Evolutionary conservation across 2,329 filamentous ascomycete species (phyloP).

Genomic region (Arthrobotrys megalospora): DNA sequence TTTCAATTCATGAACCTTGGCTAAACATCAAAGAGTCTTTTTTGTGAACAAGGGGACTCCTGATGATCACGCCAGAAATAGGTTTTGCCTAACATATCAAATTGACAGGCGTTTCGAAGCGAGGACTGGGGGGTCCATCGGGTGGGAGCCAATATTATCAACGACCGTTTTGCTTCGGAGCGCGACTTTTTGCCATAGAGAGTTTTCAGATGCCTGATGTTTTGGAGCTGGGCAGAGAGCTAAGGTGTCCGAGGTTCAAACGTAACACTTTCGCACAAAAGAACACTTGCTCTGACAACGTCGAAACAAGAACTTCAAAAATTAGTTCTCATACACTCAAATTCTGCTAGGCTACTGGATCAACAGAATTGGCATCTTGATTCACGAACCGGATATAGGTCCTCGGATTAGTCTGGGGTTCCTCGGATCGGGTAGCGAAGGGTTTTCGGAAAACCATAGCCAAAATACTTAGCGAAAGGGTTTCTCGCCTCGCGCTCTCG

Average conservation of each 20-base stretch:
- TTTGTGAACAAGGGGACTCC: constrained; percentile 5
- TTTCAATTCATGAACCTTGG: constrained; percentile 38
- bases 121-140: constrained; percentile 24
- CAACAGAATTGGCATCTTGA: constrained; percentile 24
- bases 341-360: background rate
- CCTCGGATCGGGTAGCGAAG: constrained; percentile 20
- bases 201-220: constrained; percentile 11
- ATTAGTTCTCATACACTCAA: background rate
- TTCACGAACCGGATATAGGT: constrained; percentile 24
- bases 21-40: constrained; percentile 36
- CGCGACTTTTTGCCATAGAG: constrained; percentile 8
- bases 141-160: constrained; percentile 28
- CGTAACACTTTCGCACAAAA: background rate
- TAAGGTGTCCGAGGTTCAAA: constrained; percentile 12
- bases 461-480: constrained; percentile 1
- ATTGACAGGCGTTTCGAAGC: constrained; percentile 48
- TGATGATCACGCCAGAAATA: constrained; percentile 28
- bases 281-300: constrained; percentile 6
- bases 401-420: background rate
- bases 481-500: constrained; percentile 4
- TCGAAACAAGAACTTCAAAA: background rate
- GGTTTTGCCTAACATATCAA: constrained; percentile 9
- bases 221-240: background rate
- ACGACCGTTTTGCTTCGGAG: constrained; percentile 10
- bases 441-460: constrained; percentile 21